Evolutionary conservation across 2,329 filamentous ascomycete species (phyloP).

Genomic region (Trichophyton simii): DNA sequence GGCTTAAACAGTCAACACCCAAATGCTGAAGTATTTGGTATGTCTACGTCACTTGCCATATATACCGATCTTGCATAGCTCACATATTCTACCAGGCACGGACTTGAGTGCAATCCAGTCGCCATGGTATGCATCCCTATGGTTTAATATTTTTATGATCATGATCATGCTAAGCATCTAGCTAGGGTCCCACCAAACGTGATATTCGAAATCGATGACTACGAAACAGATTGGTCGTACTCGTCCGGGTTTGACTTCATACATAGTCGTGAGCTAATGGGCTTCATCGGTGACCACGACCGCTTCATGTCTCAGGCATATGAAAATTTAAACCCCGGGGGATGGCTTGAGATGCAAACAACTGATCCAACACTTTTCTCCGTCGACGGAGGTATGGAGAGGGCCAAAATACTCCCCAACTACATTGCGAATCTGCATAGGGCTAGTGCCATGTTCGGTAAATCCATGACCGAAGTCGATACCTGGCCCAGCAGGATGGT

Average conservation of each 20-base stretch:
- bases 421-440: constrained; percentile 2
- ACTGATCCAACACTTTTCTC: constrained; percentile 15
- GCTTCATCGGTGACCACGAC: constrained; percentile 15
- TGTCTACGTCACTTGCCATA: background rate
- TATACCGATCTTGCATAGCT: background rate
- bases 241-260: constrained; percentile 29
- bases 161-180: background rate
- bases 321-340: constrained; percentile 34
- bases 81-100: constrained; percentile 1
- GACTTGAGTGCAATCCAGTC: constrained; percentile 12
- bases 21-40: constrained; percentile 7
- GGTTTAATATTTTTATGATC: background rate
- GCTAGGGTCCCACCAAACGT: constrained; percentile 38
- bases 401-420: background rate
- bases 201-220: constrained; percentile 37
- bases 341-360: constrained; percentile 40
- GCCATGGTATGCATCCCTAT: constrained; percentile 10
- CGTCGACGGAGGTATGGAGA: constrained; percentile 20
- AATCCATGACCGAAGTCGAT: constrained; percentile 24
- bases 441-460: constrained; percentile 20
- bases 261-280: constrained; percentile 21
- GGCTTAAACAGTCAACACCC: constrained; percentile 1
- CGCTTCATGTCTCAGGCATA: constrained; percentile 22
- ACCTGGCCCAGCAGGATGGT: constrained; percentile 33
- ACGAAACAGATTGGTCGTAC: constrained; percentile 30